Conservation (phyloP, 345 rosid species). For the Arabis hirsuta region DNA sequence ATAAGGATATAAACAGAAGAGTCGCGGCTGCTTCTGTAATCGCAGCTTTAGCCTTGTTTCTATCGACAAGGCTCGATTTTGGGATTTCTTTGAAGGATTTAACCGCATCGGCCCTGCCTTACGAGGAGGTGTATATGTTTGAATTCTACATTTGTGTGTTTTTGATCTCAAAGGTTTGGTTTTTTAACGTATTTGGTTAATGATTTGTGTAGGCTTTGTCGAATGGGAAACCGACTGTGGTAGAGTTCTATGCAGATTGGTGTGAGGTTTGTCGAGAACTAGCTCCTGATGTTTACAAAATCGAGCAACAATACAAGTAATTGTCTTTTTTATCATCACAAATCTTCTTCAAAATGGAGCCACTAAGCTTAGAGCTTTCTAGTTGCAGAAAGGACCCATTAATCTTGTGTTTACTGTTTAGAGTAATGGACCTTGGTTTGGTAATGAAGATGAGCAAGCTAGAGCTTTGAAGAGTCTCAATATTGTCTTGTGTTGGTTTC, state of each 20-base stretch:
- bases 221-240: conserved; percentile 94
- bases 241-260: conserved; percentile 99
- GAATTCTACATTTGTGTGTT: background rate
- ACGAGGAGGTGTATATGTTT: conserved; percentile 59
- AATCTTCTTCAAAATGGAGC: background rate
- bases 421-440: background rate
- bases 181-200: background rate
- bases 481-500: background rate
- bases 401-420: background rate
- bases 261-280: conserved; percentile 94
- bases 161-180: background rate
- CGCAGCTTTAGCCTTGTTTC: conserved; percentile 65
- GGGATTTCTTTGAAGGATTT: conserved; percentile 83
- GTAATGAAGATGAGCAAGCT: background rate
- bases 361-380: background rate
- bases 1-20: conserved; percentile 56
- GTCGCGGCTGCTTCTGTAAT: conserved; percentile 58
- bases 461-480: background rate
- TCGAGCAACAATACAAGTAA: conserved; percentile 93
- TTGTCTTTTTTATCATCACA: conserved; percentile 15
- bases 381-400: background rate
- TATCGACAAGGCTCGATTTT: conserved; percentile 65
- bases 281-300: conserved; percentile 92
- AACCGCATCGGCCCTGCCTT: conserved; percentile 69
- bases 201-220: conserved; percentile 61